These are phyloP conservation scores for Quercus lobata DNA, from an alignment of 331 rosid species.

Conservation along the genomic window DNA sequence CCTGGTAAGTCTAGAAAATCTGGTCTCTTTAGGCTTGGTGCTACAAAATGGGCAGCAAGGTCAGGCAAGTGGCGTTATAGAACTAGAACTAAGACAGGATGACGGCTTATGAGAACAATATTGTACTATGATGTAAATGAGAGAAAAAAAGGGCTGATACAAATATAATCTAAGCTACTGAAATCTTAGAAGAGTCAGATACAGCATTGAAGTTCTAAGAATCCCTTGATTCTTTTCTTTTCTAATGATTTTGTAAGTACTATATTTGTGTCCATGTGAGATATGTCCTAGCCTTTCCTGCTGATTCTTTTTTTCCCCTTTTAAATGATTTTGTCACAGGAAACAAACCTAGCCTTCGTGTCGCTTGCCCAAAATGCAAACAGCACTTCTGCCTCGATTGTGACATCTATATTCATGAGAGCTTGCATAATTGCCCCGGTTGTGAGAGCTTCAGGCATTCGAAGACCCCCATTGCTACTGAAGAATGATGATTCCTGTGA, in stretches of 20 bases:
- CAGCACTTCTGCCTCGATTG: constrained; percentile 89
- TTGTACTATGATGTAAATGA: neutral
- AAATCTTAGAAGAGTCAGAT: neutral
- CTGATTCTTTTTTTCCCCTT: neutral
- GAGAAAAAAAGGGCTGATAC: neutral
- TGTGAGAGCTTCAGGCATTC: constrained; percentile 80
- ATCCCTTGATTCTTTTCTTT: constrained; percentile 11
- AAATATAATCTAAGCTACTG: neutral
- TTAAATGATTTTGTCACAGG: constrained; percentile 47
- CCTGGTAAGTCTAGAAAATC: neutral
- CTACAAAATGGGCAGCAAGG: neutral
- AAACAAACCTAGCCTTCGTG: constrained; percentile 59
- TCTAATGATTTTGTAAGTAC: constrained; percentile 10
- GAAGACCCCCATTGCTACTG: constrained; percentile 31
- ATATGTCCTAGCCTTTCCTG: neutral
- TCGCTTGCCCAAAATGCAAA: constrained; percentile 77
- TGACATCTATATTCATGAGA: constrained; percentile 88
- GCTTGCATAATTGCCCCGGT: constrained; percentile 97
- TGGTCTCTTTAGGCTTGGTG: neutral
- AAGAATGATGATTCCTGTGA: constrained; percentile 22
- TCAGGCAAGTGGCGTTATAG: neutral
- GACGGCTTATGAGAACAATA: neutral
- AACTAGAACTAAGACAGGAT: neutral
- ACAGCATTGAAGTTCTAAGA: neutral
- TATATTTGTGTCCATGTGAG: neutral